A percentile compares a stretch with the other conserved stretches of the same genome.
These are phyloP conservation scores for Bruguiera gymnorhiza DNA, from an alignment of 345 rosid genomes.

Conservation along the genomic window DNA sequence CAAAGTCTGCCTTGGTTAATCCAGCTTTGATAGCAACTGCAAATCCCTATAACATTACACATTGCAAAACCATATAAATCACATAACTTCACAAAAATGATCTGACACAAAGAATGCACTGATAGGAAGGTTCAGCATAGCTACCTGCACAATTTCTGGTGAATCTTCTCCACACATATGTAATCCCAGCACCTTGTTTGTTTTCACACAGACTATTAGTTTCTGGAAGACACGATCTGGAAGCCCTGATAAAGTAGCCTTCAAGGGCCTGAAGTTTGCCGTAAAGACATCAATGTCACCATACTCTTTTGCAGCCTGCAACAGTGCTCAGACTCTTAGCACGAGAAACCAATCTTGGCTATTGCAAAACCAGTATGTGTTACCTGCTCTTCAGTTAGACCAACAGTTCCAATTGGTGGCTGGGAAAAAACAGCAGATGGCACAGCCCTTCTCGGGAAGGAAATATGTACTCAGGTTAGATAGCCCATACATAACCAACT, in stretches of 20 bases:
- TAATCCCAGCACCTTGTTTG: constrained; percentile 67
- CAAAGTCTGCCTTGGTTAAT: constrained; percentile 81
- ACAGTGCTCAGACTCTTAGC: constrained; percentile 15
- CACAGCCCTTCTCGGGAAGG: constrained; percentile 51
- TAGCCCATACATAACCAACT: not conserved
- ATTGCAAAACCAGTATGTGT: not conserved
- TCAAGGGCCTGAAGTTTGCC: constrained; percentile 83
- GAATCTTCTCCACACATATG: constrained; percentile 96
- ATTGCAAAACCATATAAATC: constrained; percentile 7
- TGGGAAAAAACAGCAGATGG: constrained; percentile 94
- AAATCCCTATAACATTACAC: constrained; percentile 56
- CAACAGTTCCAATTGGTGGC: constrained; percentile 96
- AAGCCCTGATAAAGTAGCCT: constrained; percentile 95
- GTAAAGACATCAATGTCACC: constrained; percentile 83
- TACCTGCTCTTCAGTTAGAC: constrained; percentile 91
- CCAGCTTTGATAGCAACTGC: constrained; percentile 95
- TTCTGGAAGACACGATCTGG: constrained; percentile 88
- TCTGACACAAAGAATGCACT: not conserved
- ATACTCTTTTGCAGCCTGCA: constrained; percentile 72
- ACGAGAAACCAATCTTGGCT: constrained; percentile 15
- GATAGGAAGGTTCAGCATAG: not conserved
- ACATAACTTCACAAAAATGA: not conserved
- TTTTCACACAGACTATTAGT: constrained; percentile 75
- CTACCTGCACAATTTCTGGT: constrained; percentile 80
- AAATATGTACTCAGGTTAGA: constrained; percentile 8